Conservation (phyloP, 345 rosid genomes). For the Schrenkiella parvula region DNA sequence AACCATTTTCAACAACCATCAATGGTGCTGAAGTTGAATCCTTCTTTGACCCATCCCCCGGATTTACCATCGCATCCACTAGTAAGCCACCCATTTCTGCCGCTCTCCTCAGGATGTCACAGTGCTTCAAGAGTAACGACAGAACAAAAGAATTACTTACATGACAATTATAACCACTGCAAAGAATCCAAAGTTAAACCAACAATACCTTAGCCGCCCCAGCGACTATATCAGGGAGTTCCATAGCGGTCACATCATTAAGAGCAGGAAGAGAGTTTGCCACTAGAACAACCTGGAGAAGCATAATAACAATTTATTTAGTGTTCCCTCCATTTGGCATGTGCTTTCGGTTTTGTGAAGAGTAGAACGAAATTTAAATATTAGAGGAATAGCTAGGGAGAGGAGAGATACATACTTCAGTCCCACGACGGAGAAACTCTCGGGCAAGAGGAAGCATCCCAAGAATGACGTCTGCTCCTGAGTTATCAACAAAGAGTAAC, state of each 20-base stretch:
- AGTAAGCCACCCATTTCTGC: constrained; percentile 94
- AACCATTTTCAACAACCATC: constrained; percentile 99
- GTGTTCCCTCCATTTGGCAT: neutral
- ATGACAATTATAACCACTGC: neutral
- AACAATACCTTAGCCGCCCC: constrained; percentile 89
- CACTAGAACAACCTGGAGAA: constrained; percentile 86
- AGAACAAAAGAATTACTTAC: neutral
- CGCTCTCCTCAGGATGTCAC: constrained; percentile 91
- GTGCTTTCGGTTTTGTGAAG: neutral
- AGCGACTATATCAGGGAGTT: constrained; percentile 93
- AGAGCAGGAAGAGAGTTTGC: constrained; percentile 98
- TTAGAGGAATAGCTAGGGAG: neutral
- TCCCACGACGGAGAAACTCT: constrained; percentile 91
- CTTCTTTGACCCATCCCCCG: constrained; percentile 58
- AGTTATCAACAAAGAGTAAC: constrained; percentile 92
- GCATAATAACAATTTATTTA: neutral
- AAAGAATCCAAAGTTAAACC: neutral
- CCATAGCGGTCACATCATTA: constrained; percentile 96
- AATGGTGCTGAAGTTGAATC: constrained; percentile 66
- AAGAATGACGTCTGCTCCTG: constrained; percentile 89
- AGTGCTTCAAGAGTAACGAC: constrained; percentile 53
- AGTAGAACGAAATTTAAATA: neutral
- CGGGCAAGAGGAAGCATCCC: constrained; percentile 99
- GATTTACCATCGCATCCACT: constrained; percentile 85
- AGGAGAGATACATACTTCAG: constrained; percentile 55